These are phyloP conservation scores for Mycena galericulata DNA, from an alignment of 768 basidiomycete genomes.

Conservation along the genomic window DNA sequence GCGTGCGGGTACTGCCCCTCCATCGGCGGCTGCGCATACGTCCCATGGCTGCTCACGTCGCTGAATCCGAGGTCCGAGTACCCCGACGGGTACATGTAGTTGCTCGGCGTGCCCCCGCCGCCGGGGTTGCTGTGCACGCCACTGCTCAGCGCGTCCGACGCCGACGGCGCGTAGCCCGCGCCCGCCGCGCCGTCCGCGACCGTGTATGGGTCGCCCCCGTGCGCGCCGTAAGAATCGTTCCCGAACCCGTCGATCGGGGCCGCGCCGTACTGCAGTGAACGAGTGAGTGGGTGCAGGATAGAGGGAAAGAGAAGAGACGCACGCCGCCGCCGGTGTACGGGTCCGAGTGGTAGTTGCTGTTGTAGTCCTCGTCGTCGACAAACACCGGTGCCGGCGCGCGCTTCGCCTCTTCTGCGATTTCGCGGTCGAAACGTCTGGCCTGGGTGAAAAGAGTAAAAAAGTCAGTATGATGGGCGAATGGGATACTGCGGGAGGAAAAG, in stretches of 20 bases:
- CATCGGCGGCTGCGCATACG: slow-evolving; percentile 47
- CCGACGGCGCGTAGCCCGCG: background rate
- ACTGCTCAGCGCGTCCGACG: background rate
- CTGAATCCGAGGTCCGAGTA: slow-evolving; percentile 45
- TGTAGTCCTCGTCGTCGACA: slow-evolving; percentile 51
- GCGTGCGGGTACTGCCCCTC: slow-evolving; percentile 43
- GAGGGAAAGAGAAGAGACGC: too few relatives aligned
- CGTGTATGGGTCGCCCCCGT: slow-evolving; percentile 37
- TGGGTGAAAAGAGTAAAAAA: slow-evolving; percentile 35
- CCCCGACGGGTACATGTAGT: slow-evolving; percentile 34
- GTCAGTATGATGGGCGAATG: background rate
- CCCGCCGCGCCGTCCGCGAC: background rate
- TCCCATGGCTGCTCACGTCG: slow-evolving; percentile 49
- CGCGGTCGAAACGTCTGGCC: slow-evolving; percentile 61
- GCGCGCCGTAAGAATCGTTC: slow-evolving; percentile 28
- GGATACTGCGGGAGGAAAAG: background rate
- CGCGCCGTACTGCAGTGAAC: slow-evolving; percentile 1
- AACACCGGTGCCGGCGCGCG: slow-evolving; percentile 52
- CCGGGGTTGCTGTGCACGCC: slow-evolving; percentile 19
- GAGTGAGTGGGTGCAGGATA: too few relatives aligned
- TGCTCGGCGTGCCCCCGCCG: slow-evolving; percentile 30
- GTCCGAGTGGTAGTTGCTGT: slow-evolving; percentile 2
- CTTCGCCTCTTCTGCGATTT: slow-evolving; percentile 65
- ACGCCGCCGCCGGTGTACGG: slow-evolving; percentile 31
- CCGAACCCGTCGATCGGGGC: slow-evolving; percentile 19